Conservation (phyloP, 306 rosid genomes). For the Casuarina cunninghamiana region DNA sequence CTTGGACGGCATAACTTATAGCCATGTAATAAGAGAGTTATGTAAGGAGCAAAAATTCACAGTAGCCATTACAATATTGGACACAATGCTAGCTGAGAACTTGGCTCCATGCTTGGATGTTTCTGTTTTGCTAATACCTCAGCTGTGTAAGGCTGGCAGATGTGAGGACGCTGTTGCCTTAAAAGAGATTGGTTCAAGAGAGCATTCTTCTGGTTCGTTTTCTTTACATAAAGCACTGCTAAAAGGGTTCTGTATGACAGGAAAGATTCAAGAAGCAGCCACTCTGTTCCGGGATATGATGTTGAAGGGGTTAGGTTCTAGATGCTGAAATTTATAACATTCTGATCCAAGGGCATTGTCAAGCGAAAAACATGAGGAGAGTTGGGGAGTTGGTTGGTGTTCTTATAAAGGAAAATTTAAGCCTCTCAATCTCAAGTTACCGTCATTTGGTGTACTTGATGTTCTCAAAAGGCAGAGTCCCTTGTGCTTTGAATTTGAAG, state of each 20-base stretch:
- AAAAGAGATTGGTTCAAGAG: constrained; percentile 48
- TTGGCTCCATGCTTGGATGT: constrained; percentile 54
- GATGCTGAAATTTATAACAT: constrained; percentile 53
- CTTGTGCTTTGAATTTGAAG: constrained; percentile 51
- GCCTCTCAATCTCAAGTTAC: constrained; percentile 55
- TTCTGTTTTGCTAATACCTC: constrained; percentile 53
- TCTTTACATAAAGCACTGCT: constrained; percentile 48
- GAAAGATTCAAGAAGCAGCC: constrained; percentile 52
- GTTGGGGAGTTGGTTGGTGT: constrained; percentile 63
- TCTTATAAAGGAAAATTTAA: constrained; percentile 47
- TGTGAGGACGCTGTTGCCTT: constrained; percentile 54
- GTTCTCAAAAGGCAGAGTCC: constrained; percentile 53
- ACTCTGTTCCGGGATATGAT: constrained; percentile 47
- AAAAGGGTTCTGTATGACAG: constrained; percentile 49
- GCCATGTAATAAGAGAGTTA: constrained; percentile 54
- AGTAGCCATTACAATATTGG: constrained; percentile 55
- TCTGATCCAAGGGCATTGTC: constrained; percentile 63
- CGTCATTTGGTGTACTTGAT: constrained; percentile 47
- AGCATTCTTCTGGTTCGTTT: constrained; percentile 38
- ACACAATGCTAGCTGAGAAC: constrained; percentile 50
- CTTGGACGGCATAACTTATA: constrained; percentile 49
- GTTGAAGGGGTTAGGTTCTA: constrained; percentile 39
- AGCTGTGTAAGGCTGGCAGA: constrained; percentile 56
- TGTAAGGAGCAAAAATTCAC: constrained; percentile 46
- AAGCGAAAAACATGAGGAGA: constrained; percentile 43